Evolutionary conservation across 768 basidiomycete species (phyloP).

Genomic region (Aureoboletus auriporus): DNA sequence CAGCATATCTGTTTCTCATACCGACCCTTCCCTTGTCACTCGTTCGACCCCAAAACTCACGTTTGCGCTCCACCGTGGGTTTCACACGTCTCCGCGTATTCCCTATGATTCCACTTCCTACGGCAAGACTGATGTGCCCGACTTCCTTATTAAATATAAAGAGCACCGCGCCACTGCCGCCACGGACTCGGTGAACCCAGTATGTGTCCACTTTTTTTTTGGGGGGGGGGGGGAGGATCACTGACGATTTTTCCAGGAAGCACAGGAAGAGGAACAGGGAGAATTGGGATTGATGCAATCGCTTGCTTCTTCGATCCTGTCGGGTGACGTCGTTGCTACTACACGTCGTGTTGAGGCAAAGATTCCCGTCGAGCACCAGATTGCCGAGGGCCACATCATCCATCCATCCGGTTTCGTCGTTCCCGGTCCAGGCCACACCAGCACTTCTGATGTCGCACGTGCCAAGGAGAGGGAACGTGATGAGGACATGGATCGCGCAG

Average conservation of each 20-base stretch:
- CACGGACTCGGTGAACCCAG: constrained; percentile 5
- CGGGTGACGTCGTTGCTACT: constrained; percentile 23
- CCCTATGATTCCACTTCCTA: constrained; percentile 24
- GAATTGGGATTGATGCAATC: constrained; percentile 17
- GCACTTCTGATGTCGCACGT: constrained; percentile 21
- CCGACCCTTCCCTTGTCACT: background rate
- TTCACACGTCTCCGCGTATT: constrained; percentile 21
- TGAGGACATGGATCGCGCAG: constrained; percentile 12
- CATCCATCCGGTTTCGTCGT: constrained; percentile 29
- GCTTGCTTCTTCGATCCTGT: constrained; percentile 17
- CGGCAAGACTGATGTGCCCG: constrained; percentile 20
- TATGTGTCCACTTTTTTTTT: too few relatives aligned
- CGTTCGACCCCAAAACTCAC: background rate
- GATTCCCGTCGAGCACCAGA: constrained; percentile 25
- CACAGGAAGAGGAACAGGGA: constrained; percentile 1
- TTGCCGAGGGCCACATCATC: constrained; percentile 11
- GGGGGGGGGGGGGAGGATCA: too few relatives aligned
- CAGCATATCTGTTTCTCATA: too few relatives aligned
- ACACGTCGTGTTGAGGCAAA: constrained; percentile 28
- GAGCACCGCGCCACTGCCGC: constrained; percentile 8
- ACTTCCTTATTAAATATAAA: constrained; percentile 28
- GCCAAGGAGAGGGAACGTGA: constrained; percentile 25
- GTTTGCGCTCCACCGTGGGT: constrained; percentile 15
- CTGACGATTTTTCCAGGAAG: too few relatives aligned
- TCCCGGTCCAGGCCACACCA: constrained; percentile 25